phyloP scores from a whole-genome alignment of 148 eudicot genomes.

The Persicaria tinctoria region DNA sequence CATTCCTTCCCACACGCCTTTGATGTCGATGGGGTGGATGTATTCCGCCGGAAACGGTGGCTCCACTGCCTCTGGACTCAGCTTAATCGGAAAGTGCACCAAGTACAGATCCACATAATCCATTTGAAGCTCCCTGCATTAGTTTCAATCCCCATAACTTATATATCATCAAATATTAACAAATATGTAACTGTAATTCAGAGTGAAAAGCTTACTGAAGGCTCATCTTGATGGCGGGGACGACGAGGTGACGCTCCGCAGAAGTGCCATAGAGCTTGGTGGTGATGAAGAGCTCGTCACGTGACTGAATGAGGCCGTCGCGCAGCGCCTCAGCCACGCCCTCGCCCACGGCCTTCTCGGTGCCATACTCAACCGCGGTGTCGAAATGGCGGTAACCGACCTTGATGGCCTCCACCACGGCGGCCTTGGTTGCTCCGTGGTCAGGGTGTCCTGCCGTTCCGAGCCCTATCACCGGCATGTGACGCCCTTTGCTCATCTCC shows the following conservation, averaged over 20 bases:
- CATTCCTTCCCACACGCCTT: conserved; percentile 23
- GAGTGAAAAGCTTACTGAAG: conserved; percentile 20
- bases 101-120: conserved; percentile 29
- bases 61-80: conserved; percentile 16
- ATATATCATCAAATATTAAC: too few species aligned
- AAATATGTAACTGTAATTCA: too few species aligned
- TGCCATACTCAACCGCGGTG: conserved; percentile 33
- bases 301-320: conserved; percentile 24
- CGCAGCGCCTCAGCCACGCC: conserved; percentile 37
- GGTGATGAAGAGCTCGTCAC: conserved; percentile 39
- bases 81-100: conserved; percentile 28
- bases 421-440: conserved; percentile 17
- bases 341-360: conserved; percentile 47
- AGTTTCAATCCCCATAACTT: too few species aligned
- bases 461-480: conserved; percentile 28
- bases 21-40: conserved; percentile 16
- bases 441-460: conserved; percentile 31
- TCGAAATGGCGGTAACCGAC: conserved; percentile 51
- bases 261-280: conserved; percentile 44
- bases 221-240: conserved; percentile 41
- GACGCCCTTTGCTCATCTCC: conserved; percentile 21
- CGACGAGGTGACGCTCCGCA: conserved; percentile 28
- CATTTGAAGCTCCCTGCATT: conserved; percentile 23
- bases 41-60: conserved; percentile 22
- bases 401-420: conserved; percentile 37